phyloP scores from a whole-genome alignment of 2,329 filamentous ascomycete genomes.

The Cercospora sp. region DNA sequence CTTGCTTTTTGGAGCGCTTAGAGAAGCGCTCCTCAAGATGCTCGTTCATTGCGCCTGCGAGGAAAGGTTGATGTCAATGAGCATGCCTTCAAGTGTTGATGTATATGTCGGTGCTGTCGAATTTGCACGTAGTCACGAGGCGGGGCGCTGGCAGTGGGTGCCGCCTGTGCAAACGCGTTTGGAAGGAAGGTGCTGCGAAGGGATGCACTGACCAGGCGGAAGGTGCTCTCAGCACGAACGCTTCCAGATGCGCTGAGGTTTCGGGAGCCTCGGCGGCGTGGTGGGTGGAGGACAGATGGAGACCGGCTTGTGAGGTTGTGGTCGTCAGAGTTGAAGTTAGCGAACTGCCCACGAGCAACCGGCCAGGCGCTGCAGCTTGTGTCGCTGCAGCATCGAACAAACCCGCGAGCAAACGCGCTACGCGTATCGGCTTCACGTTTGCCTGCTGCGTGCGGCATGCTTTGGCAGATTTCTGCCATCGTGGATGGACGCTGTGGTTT shows the following conservation, averaged over 20 bases:
- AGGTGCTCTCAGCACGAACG: background rate
- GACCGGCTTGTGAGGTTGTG: background rate
- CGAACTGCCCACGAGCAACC: background rate
- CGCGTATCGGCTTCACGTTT: background rate
- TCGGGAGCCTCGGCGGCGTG: background rate
- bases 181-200: background rate
- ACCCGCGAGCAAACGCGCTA: background rate
- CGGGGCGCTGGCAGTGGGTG: background rate
- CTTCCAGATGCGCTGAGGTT: background rate
- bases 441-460: background rate
- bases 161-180: background rate
- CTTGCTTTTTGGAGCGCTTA: slow-evolving; percentile 19
- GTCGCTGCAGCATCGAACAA: background rate
- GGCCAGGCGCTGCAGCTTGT: background rate
- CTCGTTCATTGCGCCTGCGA: slow-evolving; percentile 32
- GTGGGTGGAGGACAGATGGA: background rate
- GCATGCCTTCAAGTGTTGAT: background rate
- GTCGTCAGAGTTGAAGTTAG: background rate
- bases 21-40: slow-evolving; percentile 33
- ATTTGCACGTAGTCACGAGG: background rate
- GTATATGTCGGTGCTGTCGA: background rate
- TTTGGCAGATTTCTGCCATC: background rate
- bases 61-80: background rate
- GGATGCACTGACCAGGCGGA: background rate
- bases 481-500: background rate